Percentiles rank a stretch among this genome's conserved stretches.
phyloP scores from a whole-genome alignment of 768 basidiomycete species.

The Hirschioporus abietinus region DNA sequence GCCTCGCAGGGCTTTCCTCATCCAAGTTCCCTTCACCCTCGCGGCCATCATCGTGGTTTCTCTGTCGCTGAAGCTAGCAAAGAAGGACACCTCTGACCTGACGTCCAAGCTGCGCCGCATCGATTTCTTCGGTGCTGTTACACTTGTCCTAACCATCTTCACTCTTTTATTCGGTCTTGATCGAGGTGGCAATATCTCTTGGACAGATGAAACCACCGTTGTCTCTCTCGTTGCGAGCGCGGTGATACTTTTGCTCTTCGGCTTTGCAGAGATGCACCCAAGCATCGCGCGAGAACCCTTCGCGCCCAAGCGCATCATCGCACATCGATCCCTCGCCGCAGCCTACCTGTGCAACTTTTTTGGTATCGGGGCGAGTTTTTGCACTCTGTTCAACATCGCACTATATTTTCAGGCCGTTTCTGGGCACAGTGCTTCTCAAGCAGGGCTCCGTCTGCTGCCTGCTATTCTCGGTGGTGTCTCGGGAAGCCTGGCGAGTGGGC shows the following conservation, averaged over 20 bases:
- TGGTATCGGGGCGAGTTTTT: slow-evolving; percentile 37
- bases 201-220: slow-evolving; percentile 32
- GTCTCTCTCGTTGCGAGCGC: slow-evolving; percentile 29
- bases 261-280: slow-evolving; percentile 37
- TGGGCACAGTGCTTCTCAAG: slow-evolving; percentile 39
- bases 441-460: slow-evolving; percentile 49
- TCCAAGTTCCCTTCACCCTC: slow-evolving; percentile 53
- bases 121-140: slow-evolving; percentile 55
- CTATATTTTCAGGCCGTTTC: slow-evolving; percentile 56
- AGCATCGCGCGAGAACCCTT: slow-evolving; percentile 51
- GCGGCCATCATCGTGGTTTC: slow-evolving; percentile 50
- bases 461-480: slow-evolving; percentile 38
- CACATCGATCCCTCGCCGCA: slow-evolving; percentile 43
- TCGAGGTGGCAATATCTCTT: slow-evolving; percentile 44
- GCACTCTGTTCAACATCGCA: slow-evolving; percentile 47
- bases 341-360: slow-evolving; percentile 59
- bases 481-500: slow-evolving; percentile 47
- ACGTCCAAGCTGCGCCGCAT: slow-evolving; percentile 49
- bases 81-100: slow-evolving; percentile 34
- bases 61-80: slow-evolving; percentile 50
- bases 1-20: slow-evolving; percentile 44
- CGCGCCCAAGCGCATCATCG: slow-evolving; percentile 49
- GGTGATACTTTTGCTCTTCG: slow-evolving; percentile 34
- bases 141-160: slow-evolving; percentile 50
- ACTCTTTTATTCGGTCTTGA: slow-evolving; percentile 55